Percentiles rank a stretch among this genome's conserved stretches.
These are phyloP conservation scores for Talinum fruticosum DNA, from an alignment of 148 eudicot species.

Conservation along the genomic window DNA sequence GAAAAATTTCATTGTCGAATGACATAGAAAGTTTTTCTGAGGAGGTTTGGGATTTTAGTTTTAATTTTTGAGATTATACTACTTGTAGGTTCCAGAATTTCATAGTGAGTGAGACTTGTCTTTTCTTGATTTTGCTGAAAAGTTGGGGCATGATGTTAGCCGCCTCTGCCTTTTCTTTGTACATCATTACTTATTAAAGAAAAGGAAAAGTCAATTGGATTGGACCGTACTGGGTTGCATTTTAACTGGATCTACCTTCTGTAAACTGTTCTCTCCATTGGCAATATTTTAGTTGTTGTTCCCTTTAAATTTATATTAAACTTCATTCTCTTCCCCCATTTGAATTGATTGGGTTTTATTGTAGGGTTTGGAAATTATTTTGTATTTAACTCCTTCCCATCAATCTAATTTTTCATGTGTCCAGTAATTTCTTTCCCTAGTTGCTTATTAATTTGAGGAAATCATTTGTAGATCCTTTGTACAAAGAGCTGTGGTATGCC, in stretches of 20 bases:
- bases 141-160: no score
- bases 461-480: slow-evolving; percentile 48
- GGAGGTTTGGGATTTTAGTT: no score
- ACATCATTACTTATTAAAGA: background rate
- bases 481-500: slow-evolving; percentile 91
- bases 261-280: background rate
- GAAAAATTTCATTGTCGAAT: no score
- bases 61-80: no score
- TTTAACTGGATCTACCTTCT: background rate
- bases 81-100: no score
- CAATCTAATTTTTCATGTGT: background rate
- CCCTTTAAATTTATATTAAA: background rate
- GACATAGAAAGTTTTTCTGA: no score
- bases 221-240: background rate
- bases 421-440: background rate
- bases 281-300: background rate
- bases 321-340: background rate
- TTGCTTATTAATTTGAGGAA: slow-evolving; percentile 17
- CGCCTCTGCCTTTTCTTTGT: no score
- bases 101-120: no score
- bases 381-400: background rate
- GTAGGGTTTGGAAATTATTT: background rate
- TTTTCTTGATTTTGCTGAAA: no score
- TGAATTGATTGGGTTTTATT: no score
- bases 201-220: background rate